Conservation (phyloP, 2,329 filamentous ascomycete species). For the Venturia aucupariae region DNA sequence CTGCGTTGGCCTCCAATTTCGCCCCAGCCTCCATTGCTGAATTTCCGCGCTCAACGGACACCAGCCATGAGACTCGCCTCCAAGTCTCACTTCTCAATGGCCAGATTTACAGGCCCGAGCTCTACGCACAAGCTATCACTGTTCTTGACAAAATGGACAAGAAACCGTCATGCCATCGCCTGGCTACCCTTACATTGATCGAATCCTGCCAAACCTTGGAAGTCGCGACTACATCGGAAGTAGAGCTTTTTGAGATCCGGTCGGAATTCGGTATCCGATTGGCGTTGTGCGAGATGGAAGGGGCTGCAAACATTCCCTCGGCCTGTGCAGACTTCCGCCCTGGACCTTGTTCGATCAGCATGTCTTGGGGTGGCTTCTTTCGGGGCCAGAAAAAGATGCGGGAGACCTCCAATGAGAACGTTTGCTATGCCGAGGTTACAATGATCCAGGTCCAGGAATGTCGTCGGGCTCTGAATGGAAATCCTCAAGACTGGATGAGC, state of each 20-base stretch:
- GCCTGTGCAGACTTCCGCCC: constrained; percentile 12
- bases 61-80: neutral
- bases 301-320: constrained; percentile 28
- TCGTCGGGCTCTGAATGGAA: constrained; percentile 43
- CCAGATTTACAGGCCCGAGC: constrained; percentile 20
- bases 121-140: constrained; percentile 35
- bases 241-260: constrained; percentile 32
- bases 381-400: constrained; percentile 10
- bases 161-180: constrained; percentile 42
- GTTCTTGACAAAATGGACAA: constrained; percentile 37
- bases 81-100: constrained; percentile 3
- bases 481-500: constrained; percentile 53
- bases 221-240: constrained; percentile 18
- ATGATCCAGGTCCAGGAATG: constrained; percentile 39
- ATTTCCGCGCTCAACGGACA: neutral
- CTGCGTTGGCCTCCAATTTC: neutral
- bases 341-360: neutral
- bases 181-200: constrained; percentile 44
- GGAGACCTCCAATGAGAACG: constrained; percentile 17
- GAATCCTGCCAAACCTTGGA: constrained; percentile 45
- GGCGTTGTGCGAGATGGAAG: constrained; percentile 53
- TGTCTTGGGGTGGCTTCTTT: constrained; percentile 18
- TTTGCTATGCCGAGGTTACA: constrained; percentile 28
- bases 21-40: neutral
- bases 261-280: constrained; percentile 53